Percentiles rank a stretch among this genome's conserved stretches.
These are phyloP conservation scores for Mortierella sp. DNA, from an alignment of 371 early-diverging fungal species.

Conservation along the genomic window DNA sequence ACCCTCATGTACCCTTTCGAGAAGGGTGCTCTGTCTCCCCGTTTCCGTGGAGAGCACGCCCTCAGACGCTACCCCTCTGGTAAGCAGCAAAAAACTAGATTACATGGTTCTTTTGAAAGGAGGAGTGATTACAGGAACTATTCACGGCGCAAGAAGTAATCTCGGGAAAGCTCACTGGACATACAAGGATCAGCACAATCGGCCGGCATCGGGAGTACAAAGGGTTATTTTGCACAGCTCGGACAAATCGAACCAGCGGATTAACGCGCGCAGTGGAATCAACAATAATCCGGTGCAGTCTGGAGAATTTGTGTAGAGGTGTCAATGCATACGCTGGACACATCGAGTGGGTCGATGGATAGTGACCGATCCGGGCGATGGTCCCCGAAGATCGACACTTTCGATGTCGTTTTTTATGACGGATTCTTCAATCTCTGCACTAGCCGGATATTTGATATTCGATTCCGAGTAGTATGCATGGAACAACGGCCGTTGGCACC, in stretches of 20 bases:
- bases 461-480: neutral
- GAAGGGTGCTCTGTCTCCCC: slow-evolving; percentile 93
- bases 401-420: neutral
- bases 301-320: neutral
- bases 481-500: neutral
- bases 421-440: neutral
- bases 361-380: neutral
- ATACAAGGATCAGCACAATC: neutral
- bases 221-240: neutral
- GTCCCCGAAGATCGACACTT: neutral
- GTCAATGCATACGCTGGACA: neutral
- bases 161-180: neutral
- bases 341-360: neutral
- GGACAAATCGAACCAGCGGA: neutral
- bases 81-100: slow-evolving; percentile 39
- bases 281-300: neutral
- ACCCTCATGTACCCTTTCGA: slow-evolving; percentile 98
- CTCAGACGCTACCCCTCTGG: slow-evolving; percentile 97
- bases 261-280: neutral
- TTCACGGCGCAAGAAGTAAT: neutral
- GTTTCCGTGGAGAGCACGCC: slow-evolving; percentile 99
- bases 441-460: neutral
- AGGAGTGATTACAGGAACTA: neutral
- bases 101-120: neutral
- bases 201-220: neutral